phyloP scores from a whole-genome alignment of 192 early-diverging fungal genomes.

The Linnemannia schmuckeri region DNA sequence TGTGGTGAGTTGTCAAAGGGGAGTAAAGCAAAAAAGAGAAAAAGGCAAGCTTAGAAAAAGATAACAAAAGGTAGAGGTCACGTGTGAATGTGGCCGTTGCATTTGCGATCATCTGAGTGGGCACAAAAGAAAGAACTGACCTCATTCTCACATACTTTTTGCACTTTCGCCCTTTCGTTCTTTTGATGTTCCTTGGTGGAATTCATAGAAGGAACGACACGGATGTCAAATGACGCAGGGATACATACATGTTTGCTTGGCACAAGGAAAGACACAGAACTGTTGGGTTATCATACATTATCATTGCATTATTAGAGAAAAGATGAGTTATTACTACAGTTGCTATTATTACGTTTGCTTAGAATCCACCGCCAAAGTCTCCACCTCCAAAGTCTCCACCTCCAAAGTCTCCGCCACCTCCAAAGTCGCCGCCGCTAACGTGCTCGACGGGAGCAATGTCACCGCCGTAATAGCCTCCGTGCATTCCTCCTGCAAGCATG shows the following conservation, averaged over 20 bases:
- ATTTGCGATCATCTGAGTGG: background rate
- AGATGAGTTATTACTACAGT: background rate
- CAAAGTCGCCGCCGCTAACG: constrained; percentile 8
- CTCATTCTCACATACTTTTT: background rate
- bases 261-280: background rate
- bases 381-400: constrained; percentile 38
- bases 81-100: background rate
- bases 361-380: constrained; percentile 19
- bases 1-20: background rate
- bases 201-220: background rate
- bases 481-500: constrained; percentile 30
- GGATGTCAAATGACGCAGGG: background rate
- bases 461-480: constrained; percentile 6
- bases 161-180: background rate
- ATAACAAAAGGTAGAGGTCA: background rate
- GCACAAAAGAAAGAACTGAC: background rate
- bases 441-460: constrained; percentile 23
- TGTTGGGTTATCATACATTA: background rate
- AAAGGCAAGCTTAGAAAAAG: background rate
- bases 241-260: background rate
- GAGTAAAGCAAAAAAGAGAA: background rate
- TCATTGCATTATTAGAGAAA: background rate
- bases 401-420: constrained; percentile 23
- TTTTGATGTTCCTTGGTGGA: background rate
- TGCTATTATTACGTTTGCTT: background rate